A percentile compares a stretch with the other conserved stretches of the same genome.
phyloP scores from a whole-genome alignment of 2,329 filamentous ascomycete genomes.

The Ceratocystis eucalypticola region DNA sequence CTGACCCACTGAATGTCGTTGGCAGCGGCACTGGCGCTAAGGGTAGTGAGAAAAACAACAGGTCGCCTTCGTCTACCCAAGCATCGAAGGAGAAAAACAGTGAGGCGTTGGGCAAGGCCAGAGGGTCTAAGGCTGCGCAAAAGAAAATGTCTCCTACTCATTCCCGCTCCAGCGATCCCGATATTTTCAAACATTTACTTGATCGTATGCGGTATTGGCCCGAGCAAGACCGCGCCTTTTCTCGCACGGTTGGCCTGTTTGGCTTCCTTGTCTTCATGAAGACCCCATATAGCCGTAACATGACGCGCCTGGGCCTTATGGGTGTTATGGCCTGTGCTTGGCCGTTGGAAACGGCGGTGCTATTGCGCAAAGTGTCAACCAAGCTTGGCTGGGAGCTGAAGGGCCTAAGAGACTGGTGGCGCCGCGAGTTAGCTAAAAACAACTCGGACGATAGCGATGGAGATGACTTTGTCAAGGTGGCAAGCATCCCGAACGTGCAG shows the following conservation, averaged over 20 bases:
- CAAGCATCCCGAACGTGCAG: constrained; percentile 2
- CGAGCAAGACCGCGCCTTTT: constrained; percentile 15
- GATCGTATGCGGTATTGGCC: constrained; percentile 13
- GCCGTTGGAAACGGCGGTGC: constrained; percentile 14
- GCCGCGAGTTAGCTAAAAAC: constrained; percentile 13
- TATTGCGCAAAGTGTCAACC: constrained; percentile 12
- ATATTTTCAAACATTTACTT: constrained; percentile 9
- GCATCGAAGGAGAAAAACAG: neutral
- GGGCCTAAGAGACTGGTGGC: constrained; percentile 14
- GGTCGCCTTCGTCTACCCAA: neutral
- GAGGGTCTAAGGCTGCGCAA: neutral
- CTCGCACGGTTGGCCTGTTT: constrained; percentile 16
- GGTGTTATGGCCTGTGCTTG: constrained; percentile 13
- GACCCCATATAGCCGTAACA: constrained; percentile 9
- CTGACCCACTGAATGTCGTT: constrained; percentile 13
- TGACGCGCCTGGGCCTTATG: constrained; percentile 13
- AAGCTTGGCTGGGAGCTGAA: constrained; percentile 17
- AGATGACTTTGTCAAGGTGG: constrained; percentile 12
- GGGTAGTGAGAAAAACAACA: neutral
- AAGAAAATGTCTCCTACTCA: neutral
- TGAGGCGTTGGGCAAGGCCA: neutral
- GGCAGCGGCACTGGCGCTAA: neutral
- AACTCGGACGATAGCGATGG: constrained; percentile 1
- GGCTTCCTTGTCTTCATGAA: constrained; percentile 15
- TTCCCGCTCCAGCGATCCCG: neutral